Percentiles rank a stretch among this genome's conserved stretches.
phyloP scores from a whole-genome alignment of 805 yeast genomes.

The Saccharomycopsis lassenensis region DNA sequence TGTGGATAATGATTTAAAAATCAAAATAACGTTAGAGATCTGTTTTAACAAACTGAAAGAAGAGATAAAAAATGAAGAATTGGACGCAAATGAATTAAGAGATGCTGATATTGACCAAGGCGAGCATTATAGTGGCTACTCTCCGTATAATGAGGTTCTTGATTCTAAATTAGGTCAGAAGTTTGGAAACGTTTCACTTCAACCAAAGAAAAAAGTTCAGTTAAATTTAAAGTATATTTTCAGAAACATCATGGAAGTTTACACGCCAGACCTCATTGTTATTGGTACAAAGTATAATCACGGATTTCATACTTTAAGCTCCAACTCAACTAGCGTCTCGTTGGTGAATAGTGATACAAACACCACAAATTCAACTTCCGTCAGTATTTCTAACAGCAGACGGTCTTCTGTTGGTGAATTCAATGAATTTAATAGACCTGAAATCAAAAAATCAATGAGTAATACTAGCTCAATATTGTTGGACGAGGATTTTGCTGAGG shows the following conservation, averaged over 20 bases:
- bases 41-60: constrained; percentile 16
- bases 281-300: constrained; percentile 14
- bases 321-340: too few species aligned
- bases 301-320: constrained; percentile 1
- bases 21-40: constrained; percentile 17
- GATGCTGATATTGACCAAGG: not conserved
- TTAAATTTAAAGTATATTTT: constrained; percentile 14
- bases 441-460: not conserved
- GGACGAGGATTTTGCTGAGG: not conserved
- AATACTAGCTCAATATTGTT: constrained; percentile 1
- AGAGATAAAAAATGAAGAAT: constrained; percentile 12
- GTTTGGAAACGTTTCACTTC: too few species aligned
- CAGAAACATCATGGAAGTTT: constrained; percentile 11
- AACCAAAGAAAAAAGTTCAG: too few species aligned
- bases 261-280: constrained; percentile 14
- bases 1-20: not conserved
- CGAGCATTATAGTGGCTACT: constrained; percentile 1
- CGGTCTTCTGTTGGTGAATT: not conserved
- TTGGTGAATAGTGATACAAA: not conserved
- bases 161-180: too few species aligned
- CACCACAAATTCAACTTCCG: not conserved
- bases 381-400: not conserved
- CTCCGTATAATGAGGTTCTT: constrained; percentile 1
- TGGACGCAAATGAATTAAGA: constrained; percentile 7
- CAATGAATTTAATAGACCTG: not conserved